phyloP scores from a whole-genome alignment of 2,329 filamentous ascomycete species.

The Fusarium annulatum region DNA sequence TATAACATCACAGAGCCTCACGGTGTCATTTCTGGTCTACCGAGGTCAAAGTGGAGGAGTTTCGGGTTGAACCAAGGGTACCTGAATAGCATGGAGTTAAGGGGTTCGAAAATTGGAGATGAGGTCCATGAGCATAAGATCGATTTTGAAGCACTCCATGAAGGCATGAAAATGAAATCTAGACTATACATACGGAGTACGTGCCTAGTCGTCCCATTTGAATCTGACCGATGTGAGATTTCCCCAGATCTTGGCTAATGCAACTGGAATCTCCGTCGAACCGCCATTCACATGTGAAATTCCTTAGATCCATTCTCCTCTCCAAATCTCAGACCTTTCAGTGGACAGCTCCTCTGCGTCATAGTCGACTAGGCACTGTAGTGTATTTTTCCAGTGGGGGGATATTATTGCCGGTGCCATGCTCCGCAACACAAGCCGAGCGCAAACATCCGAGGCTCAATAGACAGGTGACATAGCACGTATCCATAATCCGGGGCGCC shows the following conservation, averaged over 20 bases:
- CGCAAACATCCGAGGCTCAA: slow-evolving; percentile 37
- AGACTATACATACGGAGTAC: slow-evolving; percentile 10
- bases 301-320: neutral
- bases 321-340: slow-evolving; percentile 16
- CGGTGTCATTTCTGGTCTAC: slow-evolving; percentile 19
- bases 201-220: slow-evolving; percentile 1
- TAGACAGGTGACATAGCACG: slow-evolving; percentile 33
- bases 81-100: slow-evolving; percentile 25
- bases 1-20: slow-evolving; percentile 19
- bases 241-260: slow-evolving; percentile 36
- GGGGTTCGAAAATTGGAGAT: slow-evolving; percentile 10
- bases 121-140: neutral
- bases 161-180: neutral
- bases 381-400: slow-evolving; percentile 5
- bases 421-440: slow-evolving; percentile 41
- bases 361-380: slow-evolving; percentile 26
- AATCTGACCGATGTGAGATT: slow-evolving; percentile 20
- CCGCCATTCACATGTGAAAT: slow-evolving; percentile 37
- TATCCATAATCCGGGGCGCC: slow-evolving; percentile 13
- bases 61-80: slow-evolving; percentile 19
- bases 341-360: slow-evolving; percentile 31
- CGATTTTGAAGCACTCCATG: neutral
- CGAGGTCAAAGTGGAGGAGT: slow-evolving; percentile 36
- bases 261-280: slow-evolving; percentile 5
- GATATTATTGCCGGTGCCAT: slow-evolving; percentile 9